These are phyloP conservation scores for Lentinus polychrous DNA, from an alignment of 1,284 basidiomycete species.

Conservation along the genomic window DNA sequence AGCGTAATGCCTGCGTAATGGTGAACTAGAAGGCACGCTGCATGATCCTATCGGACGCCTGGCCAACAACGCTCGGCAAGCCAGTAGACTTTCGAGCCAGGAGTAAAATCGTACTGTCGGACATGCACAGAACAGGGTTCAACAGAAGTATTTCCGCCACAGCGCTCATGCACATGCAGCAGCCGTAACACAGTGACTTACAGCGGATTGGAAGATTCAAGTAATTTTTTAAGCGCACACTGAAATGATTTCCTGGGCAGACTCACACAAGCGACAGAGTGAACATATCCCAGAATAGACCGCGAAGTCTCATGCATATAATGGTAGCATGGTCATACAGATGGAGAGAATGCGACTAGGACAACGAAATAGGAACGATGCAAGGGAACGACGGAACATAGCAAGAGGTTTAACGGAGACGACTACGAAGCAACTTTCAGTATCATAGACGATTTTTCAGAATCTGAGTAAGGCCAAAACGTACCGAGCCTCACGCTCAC, in stretches of 20 bases:
- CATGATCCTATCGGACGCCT: not conserved
- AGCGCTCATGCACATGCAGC: too few species aligned
- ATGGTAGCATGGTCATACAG: constrained; percentile 29
- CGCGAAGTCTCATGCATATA: constrained; percentile 13
- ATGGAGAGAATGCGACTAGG: constrained; percentile 19
- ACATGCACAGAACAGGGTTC: too few species aligned
- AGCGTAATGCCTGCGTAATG: too few species aligned
- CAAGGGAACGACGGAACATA: constrained; percentile 12
- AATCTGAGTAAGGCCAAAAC: constrained; percentile 25
- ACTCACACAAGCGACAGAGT: not conserved
- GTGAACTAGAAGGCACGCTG: too few species aligned
- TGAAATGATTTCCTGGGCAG: not conserved
- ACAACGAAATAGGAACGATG: constrained; percentile 14
- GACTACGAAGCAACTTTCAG: constrained; percentile 20
- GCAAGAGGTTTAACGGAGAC: constrained; percentile 31
- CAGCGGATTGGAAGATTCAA: too few species aligned
- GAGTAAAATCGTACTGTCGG: too few species aligned
- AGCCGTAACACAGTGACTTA: too few species aligned
- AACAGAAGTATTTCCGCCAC: too few species aligned
- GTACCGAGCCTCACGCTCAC: constrained; percentile 98
- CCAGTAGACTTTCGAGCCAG: not conserved
- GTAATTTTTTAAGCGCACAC: not conserved
- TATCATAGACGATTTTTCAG: not conserved
- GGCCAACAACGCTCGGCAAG: not conserved
- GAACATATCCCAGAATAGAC: too few species aligned